Evolutionary conservation across 495 filamentous ascomycete species (phyloP).

Genomic region (Neurospora pannonica): DNA sequence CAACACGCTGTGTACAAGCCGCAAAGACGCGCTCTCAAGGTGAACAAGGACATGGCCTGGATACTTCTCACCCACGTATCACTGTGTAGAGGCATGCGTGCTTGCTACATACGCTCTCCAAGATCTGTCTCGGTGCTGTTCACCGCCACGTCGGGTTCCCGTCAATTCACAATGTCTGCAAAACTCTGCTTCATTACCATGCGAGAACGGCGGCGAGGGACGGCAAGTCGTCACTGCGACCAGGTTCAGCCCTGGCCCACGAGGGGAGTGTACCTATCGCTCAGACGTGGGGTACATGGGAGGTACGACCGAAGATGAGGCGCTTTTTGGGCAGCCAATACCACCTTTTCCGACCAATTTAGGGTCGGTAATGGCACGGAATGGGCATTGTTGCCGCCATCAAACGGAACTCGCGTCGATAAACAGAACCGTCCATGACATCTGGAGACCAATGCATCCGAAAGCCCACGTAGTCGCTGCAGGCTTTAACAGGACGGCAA

Average conservation of each 20-base stretch:
- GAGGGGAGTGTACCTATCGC: conserved; percentile 15
- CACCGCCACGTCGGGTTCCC: conserved; percentile 28
- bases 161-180: conserved; percentile 14
- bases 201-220: conserved; percentile 5
- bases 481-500: neutral
- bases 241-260: conserved; percentile 9
- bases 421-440: neutral
- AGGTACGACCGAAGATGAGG: conserved; percentile 8
- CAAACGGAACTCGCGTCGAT: neutral
- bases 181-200: conserved; percentile 8
- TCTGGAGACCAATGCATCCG: neutral
- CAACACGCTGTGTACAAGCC: neutral
- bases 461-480: neutral
- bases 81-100: conserved; percentile 17
- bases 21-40: conserved; percentile 6
- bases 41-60: conserved; percentile 22
- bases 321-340: neutral
- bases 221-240: conserved; percentile 20
- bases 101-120: conserved; percentile 20
- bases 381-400: conserved; percentile 1
- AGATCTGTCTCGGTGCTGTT: conserved; percentile 24
- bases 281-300: conserved; percentile 13
- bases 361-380: conserved; percentile 1
- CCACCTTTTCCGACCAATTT: neutral
- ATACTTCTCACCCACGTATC: conserved; percentile 20